phyloP scores from a whole-genome alignment of 1,284 basidiomycete genomes.

The Ganoderma resinaceum region DNA sequence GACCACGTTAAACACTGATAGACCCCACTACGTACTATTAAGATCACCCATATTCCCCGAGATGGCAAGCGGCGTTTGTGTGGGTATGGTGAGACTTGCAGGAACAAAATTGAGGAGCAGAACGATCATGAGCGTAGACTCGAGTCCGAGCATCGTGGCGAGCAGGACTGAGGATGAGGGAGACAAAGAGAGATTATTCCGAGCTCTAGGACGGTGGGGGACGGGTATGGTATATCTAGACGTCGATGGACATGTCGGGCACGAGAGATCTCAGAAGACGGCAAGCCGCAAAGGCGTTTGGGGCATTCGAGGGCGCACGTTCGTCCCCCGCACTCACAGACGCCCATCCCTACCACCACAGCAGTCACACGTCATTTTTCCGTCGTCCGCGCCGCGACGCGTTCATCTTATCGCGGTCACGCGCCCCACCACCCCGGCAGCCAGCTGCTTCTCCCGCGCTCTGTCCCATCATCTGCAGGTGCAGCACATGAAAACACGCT shows the following conservation, averaged over 20 bases:
- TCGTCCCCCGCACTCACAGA: conserved; percentile 30
- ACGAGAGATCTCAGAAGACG: conserved; percentile 13
- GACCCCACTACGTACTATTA: conserved; percentile 24
- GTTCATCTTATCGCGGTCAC: conserved; percentile 4
- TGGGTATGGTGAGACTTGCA: conserved; percentile 24
- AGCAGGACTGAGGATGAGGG: background rate
- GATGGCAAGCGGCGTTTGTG: conserved; percentile 33
- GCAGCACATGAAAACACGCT: background rate
- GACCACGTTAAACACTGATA: conserved; percentile 16
- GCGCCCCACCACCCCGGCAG: background rate
- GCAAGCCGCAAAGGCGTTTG: background rate
- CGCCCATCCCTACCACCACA: background rate
- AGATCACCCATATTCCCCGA: conserved; percentile 21
- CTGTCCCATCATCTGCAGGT: background rate
- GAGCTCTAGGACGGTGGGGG: conserved; percentile 26
- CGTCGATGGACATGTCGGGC: conserved; percentile 26
- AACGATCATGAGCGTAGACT: conserved; percentile 19
- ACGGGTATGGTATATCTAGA: conserved; percentile 32
- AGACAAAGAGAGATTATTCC: conserved; percentile 18
- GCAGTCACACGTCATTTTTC: conserved; percentile 8
- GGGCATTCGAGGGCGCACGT: conserved; percentile 38
- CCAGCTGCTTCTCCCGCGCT: background rate
- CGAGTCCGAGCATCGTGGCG: conserved; percentile 32
- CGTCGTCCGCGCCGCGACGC: conserved; percentile 7
- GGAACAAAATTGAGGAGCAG: conserved; percentile 23